Evolutionary conservation across 2,329 filamentous ascomycete species (phyloP), one percentile per base, ranked within the genome.

Genomic region (Fulvia fulva): DNA sequence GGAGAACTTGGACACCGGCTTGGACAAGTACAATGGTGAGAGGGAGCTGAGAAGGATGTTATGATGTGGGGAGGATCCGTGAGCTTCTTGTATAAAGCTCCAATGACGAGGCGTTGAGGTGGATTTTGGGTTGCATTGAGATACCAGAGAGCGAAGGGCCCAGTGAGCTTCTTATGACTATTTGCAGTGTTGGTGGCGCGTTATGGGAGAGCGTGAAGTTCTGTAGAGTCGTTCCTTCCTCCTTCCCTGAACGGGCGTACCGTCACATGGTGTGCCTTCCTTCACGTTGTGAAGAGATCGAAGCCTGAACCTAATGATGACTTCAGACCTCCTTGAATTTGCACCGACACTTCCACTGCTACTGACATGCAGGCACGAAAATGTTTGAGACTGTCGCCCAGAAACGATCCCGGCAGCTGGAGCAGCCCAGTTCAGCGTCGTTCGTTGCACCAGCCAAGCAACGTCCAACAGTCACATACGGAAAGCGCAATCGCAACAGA

Each of bases 1-100:
- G 94, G 81, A 87, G 71, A 86, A 89, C 76, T 83, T 97, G 57
- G 87, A 94, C 67, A 79, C 83, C 23, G 89, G 89, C 9, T 80
- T 97, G 66, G 89, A 95, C 60, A 88, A 90, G 77, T 96, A 93
- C 77, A 83, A 85, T 76, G 87, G 91, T 72, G 92, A 97, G 80
- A 85, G 86, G 72, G 81, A 89, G 72, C 96, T 97, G 70, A 87
- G 91, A 67, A 87, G 93, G 67, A 97, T 97, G 93, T 53, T 50
- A 30, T 28, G 53, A 47, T 16, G 44, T 11, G 25, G 50, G 41
- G 50, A 44, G 26, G 3, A 53, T 21, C 22, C 25, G 19, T 26
- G 8, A n/a, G 8, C 3, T 46, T 41, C 1, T 41, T 41, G 37
- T 19, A n/a, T 19, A 41, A 41, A 41, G 37, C n/a, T 41, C 8